Evolutionary conservation across 2,329 filamentous ascomycete species (phyloP).

Genomic region (Neobulgaria alba): DNA sequence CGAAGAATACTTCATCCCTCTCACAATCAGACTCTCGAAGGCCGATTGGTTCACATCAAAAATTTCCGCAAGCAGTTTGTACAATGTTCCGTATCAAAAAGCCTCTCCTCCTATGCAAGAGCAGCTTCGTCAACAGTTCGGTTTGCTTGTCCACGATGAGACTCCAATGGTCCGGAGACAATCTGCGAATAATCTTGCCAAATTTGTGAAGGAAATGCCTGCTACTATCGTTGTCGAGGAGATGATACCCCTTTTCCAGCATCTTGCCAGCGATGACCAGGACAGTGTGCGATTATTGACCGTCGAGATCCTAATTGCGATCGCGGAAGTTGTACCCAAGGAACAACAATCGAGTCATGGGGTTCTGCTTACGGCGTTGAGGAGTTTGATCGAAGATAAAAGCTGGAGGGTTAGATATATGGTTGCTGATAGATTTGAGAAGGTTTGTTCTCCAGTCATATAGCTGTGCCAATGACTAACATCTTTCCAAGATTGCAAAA

Average conservation of each 20-base stretch:
- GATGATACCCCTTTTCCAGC: conserved; percentile 98
- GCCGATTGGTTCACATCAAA: conserved; percentile 99
- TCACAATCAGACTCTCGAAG: conserved; percentile 92
- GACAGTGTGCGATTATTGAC: conserved; percentile 94
- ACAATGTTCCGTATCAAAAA: conserved; percentile 87
- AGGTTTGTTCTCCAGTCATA: conserved; percentile 47
- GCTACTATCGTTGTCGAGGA: conserved; percentile 87
- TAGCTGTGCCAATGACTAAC: conserved; percentile 10
- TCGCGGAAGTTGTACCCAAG: conserved; percentile 94
- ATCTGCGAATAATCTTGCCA: conserved; percentile 90
- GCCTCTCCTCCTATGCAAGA: conserved; percentile 83
- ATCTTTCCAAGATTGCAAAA: conserved; percentile 70
- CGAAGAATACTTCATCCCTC: conserved; percentile 94
- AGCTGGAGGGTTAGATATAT: conserved; percentile 99
- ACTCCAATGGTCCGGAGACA: conserved; percentile 98
- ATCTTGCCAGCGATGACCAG: conserved; percentile 92
- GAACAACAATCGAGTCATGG: conserved; percentile 96
- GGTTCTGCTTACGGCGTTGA: conserved; percentile 79
- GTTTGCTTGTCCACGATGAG: conserved; percentile 90
- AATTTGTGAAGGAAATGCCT: conserved; percentile 96
- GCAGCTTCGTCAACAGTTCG: conserved; percentile 84
- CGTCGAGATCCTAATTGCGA: conserved; percentile 91
- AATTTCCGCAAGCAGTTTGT: conserved; percentile 93
- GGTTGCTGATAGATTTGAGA: conserved; percentile 97
- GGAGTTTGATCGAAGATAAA: conserved; percentile 96